phyloP scores from a whole-genome alignment of 306 rosid species.

The Abrus precatorius region DNA sequence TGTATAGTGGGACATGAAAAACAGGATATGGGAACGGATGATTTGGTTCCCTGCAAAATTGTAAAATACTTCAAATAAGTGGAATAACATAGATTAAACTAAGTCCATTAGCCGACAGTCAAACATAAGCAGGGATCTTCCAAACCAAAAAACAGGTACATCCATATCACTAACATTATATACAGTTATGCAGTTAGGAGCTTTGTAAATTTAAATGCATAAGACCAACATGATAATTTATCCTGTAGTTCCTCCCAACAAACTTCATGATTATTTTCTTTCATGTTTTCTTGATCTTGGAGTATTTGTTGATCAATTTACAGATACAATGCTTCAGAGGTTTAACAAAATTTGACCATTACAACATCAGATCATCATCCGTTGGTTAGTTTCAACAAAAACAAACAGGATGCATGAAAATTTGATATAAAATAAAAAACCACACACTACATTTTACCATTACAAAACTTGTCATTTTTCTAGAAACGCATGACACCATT shows the following conservation, averaged over 20 bases:
- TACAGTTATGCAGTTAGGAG: constrained; percentile 18
- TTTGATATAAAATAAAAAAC: background rate
- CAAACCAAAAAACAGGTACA: constrained; percentile 5
- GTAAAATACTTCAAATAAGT: background rate
- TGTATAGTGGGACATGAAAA: background rate
- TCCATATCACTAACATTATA: constrained; percentile 8
- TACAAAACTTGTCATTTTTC: background rate
- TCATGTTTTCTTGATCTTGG: constrained; percentile 29
- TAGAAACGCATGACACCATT: background rate
- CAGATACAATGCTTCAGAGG: constrained; percentile 17
- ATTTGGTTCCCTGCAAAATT: background rate
- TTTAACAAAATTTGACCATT: constrained; percentile 35
- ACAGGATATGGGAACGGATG: background rate
- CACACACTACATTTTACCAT: background rate
- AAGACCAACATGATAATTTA: constrained; percentile 9
- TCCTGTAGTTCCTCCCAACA: constrained; percentile 30
- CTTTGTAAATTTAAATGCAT: constrained; percentile 11
- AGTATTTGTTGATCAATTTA: constrained; percentile 6
- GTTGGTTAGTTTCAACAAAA: background rate
- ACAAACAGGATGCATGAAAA: constrained; percentile 21
- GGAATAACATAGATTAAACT: constrained; percentile 14
- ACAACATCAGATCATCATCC: constrained; percentile 7
- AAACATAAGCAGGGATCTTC: background rate
- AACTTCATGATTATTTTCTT: constrained; percentile 14
- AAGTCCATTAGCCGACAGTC: background rate